A percentile compares a stretch with the other conserved stretches of the same genome.
phyloP scores from a whole-genome alignment of 2,329 filamentous ascomycete species.

The Colletotrichum melonis region DNA sequence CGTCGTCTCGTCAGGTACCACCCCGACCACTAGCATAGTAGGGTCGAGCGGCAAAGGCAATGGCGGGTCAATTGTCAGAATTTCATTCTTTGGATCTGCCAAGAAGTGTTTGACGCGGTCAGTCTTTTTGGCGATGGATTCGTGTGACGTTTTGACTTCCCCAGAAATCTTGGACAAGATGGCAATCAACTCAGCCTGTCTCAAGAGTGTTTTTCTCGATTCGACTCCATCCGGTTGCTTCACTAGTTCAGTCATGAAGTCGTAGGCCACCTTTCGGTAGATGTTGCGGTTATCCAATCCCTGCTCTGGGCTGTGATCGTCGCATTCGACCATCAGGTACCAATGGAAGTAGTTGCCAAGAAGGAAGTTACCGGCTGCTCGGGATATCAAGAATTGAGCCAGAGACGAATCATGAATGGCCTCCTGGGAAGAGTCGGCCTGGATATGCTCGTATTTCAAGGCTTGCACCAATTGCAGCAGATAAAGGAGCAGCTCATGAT shows the following conservation, averaged over 20 bases:
- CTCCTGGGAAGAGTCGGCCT: conserved; percentile 66
- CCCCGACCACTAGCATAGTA: conserved; percentile 80
- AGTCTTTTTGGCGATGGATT: conserved; percentile 82
- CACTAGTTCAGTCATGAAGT: conserved; percentile 92
- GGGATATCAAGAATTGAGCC: conserved; percentile 87
- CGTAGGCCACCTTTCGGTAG: conserved; percentile 92
- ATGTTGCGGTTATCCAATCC: conserved; percentile 81
- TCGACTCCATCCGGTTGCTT: conserved; percentile 77
- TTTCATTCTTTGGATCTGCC: conserved; percentile 89
- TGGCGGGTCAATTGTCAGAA: conserved; percentile 84
- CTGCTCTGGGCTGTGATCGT: conserved; percentile 83
- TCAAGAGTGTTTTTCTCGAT: conserved; percentile 78
- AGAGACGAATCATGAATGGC: conserved; percentile 82
- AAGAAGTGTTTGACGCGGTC: conserved; percentile 88
- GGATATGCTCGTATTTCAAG: conserved; percentile 89
- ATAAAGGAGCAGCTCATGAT: conserved; percentile 91
- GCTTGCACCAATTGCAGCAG: conserved; percentile 95
- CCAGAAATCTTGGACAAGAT: conserved; percentile 89
- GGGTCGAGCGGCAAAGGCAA: conserved; percentile 91
- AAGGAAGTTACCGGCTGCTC: conserved; percentile 88
- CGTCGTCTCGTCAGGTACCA: conserved; percentile 84
- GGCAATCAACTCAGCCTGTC: conserved; percentile 90
- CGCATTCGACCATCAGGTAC: conserved; percentile 98
- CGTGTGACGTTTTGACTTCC: conserved; percentile 84
- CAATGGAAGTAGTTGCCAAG: conserved; percentile 97